Evolutionary conservation across 495 filamentous ascomycete genomes (phyloP).

Genomic region (Hypoxylon lenormandii): DNA sequence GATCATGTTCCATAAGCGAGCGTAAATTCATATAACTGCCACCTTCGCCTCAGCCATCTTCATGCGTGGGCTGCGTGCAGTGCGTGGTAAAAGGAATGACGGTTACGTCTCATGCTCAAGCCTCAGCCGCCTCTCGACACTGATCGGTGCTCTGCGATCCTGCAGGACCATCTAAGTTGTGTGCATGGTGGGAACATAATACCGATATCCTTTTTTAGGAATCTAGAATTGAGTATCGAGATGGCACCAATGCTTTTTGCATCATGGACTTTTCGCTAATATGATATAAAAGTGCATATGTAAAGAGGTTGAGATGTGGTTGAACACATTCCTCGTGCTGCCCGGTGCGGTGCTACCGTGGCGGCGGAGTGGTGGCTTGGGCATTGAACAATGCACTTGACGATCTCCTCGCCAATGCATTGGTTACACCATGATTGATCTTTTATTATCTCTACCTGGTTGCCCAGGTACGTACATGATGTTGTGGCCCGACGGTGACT

Average conservation of each 20-base stretch:
- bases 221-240: slow-evolving; percentile 17
- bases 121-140: neutral
- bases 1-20: slow-evolving; percentile 15
- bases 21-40: slow-evolving; percentile 32
- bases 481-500: slow-evolving; percentile 16
- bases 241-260: slow-evolving; percentile 24
- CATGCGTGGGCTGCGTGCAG: slow-evolving; percentile 28
- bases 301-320: slow-evolving; percentile 2
- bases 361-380: neutral
- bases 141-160: slow-evolving; percentile 4
- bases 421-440: slow-evolving; percentile 10
- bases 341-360: too few relatives aligned
- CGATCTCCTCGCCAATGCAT: slow-evolving; percentile 5
- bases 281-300: too few relatives aligned
- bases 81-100: neutral
- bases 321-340: neutral
- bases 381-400: slow-evolving; percentile 10
- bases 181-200: slow-evolving; percentile 3
- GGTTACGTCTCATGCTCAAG: neutral
- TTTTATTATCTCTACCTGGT: slow-evolving; percentile 7
- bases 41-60: slow-evolving; percentile 33
- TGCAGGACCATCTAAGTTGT: slow-evolving; percentile 21
- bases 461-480: too few relatives aligned
- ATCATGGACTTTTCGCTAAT: slow-evolving; percentile 3
- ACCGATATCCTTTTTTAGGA: slow-evolving; percentile 2